phyloP scores from a whole-genome alignment of 495 filamentous ascomycete genomes.

The Aspergillus mulundensis region DNA sequence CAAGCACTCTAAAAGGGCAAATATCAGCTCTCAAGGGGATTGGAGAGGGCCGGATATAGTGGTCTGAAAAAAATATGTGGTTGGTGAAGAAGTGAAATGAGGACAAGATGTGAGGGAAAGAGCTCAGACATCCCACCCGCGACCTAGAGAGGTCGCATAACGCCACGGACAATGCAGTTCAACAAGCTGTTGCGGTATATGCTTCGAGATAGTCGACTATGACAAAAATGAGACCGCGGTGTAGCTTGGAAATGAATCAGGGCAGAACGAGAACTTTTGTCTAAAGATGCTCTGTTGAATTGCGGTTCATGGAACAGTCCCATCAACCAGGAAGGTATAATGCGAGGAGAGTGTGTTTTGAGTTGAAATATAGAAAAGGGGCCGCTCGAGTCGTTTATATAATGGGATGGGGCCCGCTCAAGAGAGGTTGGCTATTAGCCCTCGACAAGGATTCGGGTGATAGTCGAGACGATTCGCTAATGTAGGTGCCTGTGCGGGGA shows the following conservation, averaged over 20 bases:
- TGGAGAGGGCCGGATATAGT: conserved; percentile 30
- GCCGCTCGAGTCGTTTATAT: conserved; percentile 32
- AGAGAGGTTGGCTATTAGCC: conserved; percentile 45
- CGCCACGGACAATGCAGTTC: conserved; percentile 41
- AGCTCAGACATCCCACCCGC: conserved; percentile 46
- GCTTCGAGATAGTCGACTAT: background rate
- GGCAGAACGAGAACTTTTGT: conserved; percentile 15
- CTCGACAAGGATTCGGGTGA: conserved; percentile 35
- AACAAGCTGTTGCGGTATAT: conserved; percentile 5
- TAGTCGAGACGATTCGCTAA: conserved; percentile 35
- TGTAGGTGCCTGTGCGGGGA: conserved; percentile 29
- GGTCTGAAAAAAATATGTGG: conserved; percentile 23
- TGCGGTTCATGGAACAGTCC: background rate
- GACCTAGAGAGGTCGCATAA: conserved; percentile 41
- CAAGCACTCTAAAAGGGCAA: conserved; percentile 40
- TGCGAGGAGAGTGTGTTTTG: background rate
- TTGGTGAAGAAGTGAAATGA: conserved; percentile 6
- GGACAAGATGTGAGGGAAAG: conserved; percentile 19
- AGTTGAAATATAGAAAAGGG: background rate
- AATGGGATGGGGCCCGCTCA: conserved; percentile 49
- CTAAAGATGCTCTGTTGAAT: conserved; percentile 3
- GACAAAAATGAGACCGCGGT: conserved; percentile 4
- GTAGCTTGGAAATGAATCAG: conserved; percentile 4
- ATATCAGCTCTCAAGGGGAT: conserved; percentile 30
- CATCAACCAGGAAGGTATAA: background rate